These are phyloP conservation scores for Plasmodium gaboni DNA, from an alignment of 169 alveolate species.

Conservation along the genomic window DNA sequence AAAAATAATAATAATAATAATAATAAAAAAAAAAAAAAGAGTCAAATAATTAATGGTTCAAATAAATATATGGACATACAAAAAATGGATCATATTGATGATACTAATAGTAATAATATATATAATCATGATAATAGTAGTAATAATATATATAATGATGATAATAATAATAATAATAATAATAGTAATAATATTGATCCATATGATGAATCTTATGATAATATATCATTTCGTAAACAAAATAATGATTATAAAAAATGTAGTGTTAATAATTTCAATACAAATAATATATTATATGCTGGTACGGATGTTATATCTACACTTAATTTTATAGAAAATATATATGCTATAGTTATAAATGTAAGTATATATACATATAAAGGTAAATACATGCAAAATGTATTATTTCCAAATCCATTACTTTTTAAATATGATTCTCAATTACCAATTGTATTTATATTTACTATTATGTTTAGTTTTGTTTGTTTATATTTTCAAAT, in stretches of 20 bases:
- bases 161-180: no score
- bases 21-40: background rate
- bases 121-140: no score
- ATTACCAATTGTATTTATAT: constrained; percentile 83
- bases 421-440: constrained; percentile 87
- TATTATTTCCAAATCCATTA: constrained; percentile 92
- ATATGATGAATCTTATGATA: background rate
- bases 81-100: no score
- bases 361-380: constrained; percentile 94
- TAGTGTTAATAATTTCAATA: background rate
- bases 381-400: constrained; percentile 95
- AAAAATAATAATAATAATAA: background rate
- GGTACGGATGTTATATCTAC: constrained; percentile 85
- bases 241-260: constrained; percentile 1
- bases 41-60: background rate
- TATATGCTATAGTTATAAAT: constrained; percentile 92
- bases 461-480: constrained; percentile 80
- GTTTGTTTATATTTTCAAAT: constrained; percentile 85
- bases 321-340: constrained; percentile 79
- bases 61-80: no score
- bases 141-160: no score
- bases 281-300: constrained; percentile 81
- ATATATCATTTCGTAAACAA: no score
- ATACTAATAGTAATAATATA: no score
- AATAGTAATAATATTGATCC: no score